Evolutionary conservation across 2,329 filamentous ascomycete genomes (phyloP), one percentile per base, ranked within the genome.

Genomic region (Verticillium nubilum): DNA sequence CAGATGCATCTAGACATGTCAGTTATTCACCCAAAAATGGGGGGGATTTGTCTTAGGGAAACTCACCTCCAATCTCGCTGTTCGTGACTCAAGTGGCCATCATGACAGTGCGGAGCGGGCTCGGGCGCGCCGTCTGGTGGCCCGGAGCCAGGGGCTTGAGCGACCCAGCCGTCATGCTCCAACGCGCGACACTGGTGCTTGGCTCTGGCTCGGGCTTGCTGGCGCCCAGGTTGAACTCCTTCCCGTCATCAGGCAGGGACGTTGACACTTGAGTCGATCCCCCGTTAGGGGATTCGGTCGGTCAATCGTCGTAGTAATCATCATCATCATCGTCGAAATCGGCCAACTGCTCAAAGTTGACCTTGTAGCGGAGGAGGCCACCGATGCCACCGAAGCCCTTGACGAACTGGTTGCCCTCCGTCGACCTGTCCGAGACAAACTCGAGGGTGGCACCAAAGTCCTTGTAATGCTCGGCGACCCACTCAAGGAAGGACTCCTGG

Each of bases 361-460:
- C 92, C 83, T 97, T 97, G 87, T 99, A 99, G 69, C 95, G 92
- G 73, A 99, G 87, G 71, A 99, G 89, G 65, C 94, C 94, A 67
- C 95, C 95, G 69, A 99, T 97, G 72, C 95, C 95, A 88, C 95
- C 95, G 73, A 99, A 99, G 65, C 95, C 95, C 82, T 97, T 98
- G 71, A 99, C 95, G 78, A 99, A 99, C 82, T 99, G 95, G 80
- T 99, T 99, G 74, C 95, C 95, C 80, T 99, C 95, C 62, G 91
- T 96, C 62, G 94, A 98, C 66, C 92, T 89, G 75, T 99, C 96
- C 55, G 95, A 97, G 65, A 99, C 95, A 68, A 99, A 99, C 76
- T 99, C 95, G 52, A 99, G 86, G 31, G 87, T 89, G 58, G 95
- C 93, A 78, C 95, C 95, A 72, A 97, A 99, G 73, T 98, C 92